A percentile compares a stretch with the other conserved stretches of the same genome.
These are phyloP conservation scores for Plasmodium gaboni DNA, from an alignment of 169 alveolate species.

Conservation along the genomic window DNA sequence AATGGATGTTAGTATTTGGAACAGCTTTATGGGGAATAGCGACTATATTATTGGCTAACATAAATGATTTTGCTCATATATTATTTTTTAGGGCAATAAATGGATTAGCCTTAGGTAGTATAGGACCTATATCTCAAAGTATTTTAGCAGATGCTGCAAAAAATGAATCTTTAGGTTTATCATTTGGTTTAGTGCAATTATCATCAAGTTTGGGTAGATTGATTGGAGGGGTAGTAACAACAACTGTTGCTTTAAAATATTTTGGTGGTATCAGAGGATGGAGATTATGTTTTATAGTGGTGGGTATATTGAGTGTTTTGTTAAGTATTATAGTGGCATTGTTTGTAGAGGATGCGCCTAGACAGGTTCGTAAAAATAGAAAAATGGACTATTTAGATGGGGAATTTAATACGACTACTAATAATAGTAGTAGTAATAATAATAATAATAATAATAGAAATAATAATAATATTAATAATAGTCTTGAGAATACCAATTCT, in stretches of 20 bases:
- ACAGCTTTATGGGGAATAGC: slow-evolving; percentile 90
- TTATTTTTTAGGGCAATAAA: slow-evolving; percentile 86
- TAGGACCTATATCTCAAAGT: slow-evolving; percentile 90
- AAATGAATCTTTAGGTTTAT: slow-evolving; percentile 82
- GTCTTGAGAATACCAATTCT: no score
- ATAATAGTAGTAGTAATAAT: background rate
- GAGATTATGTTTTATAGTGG: slow-evolving; percentile 88
- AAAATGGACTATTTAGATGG: slow-evolving; percentile 33
- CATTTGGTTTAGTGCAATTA: slow-evolving; percentile 90
- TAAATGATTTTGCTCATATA: slow-evolving; percentile 85
- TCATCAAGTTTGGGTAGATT: slow-evolving; percentile 88
- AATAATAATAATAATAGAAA: background rate
- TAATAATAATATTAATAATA: no score
- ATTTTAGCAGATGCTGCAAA: slow-evolving; percentile 88
- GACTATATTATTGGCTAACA: slow-evolving; percentile 85
- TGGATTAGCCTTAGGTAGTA: slow-evolving; percentile 89
- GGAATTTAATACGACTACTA: background rate
- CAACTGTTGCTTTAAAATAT: slow-evolving; percentile 85
- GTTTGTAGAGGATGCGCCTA: slow-evolving; percentile 87
- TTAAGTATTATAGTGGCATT: slow-evolving; percentile 84
- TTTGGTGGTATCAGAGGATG: slow-evolving; percentile 87
- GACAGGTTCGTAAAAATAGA: slow-evolving; percentile 69
- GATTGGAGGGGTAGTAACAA: slow-evolving; percentile 90
- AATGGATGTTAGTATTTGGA: slow-evolving; percentile 90
- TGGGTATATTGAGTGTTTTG: slow-evolving; percentile 84